Percentiles rank a stretch among this genome's conserved stretches.
phyloP scores from a whole-genome alignment of 768 basidiomycete species.

The Floccularia luteovirens region DNA sequence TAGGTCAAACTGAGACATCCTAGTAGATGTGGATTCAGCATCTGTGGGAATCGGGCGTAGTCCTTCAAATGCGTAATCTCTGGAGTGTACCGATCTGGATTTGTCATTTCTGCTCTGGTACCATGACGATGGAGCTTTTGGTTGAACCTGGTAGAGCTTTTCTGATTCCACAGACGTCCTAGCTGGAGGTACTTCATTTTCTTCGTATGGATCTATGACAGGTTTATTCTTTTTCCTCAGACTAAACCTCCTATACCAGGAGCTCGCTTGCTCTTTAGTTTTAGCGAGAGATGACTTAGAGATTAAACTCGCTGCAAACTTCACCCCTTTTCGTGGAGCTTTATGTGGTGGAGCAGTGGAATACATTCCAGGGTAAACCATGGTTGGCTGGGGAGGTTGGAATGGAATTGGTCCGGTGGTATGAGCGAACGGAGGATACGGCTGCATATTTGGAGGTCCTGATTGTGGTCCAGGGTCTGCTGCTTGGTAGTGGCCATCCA shows the following conservation, averaged over 20 bases:
- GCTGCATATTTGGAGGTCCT: no score
- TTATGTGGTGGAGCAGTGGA: conserved; percentile 2
- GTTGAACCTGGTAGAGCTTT: conserved; percentile 11
- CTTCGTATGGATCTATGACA: conserved; percentile 24
- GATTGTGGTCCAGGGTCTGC: conserved; percentile 3
- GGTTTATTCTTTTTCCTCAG: conserved; percentile 23
- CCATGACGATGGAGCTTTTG: conserved; percentile 18
- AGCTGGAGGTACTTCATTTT: conserved; percentile 4
- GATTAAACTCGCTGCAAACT: conserved; percentile 11
- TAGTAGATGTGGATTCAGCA: conserved; percentile 17
- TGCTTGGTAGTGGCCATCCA: neutral
- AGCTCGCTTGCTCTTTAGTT: conserved; percentile 23
- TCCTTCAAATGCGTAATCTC: conserved; percentile 12
- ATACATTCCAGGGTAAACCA: conserved; percentile 1
- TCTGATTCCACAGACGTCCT: conserved; percentile 5
- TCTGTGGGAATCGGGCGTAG: conserved; percentile 16
- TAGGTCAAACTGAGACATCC: conserved; percentile 27
- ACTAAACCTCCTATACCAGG: conserved; percentile 33
- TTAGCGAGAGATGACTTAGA: conserved; percentile 17
- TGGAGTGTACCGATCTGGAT: conserved; percentile 12
- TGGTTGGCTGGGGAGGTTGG: conserved; percentile 8
- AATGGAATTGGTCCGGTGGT: neutral
- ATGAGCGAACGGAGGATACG: no score
- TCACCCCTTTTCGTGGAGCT: conserved; percentile 12
- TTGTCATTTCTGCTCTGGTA: conserved; percentile 14